Conservation (phyloP, 2,329 filamentous ascomycete species). For the Achaetomium macrosporum region DNA sequence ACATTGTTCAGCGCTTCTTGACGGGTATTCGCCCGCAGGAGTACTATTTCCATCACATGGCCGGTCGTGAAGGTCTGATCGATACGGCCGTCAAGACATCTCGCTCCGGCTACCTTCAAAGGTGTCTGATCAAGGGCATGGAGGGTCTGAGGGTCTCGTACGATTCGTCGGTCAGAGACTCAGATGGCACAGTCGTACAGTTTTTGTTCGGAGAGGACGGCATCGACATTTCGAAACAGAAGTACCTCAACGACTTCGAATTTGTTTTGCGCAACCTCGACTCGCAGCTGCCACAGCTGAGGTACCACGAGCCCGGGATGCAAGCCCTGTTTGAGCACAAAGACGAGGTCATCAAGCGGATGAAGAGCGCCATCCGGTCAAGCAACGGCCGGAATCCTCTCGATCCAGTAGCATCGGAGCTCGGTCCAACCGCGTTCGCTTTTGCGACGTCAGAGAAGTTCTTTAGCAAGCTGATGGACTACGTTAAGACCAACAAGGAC, state of each 20-base stretch:
- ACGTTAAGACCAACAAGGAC: slow-evolving; percentile 70
- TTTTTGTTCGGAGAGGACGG: slow-evolving; percentile 97
- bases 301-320: slow-evolving; percentile 50
- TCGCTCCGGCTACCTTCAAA: slow-evolving; percentile 89
- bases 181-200: slow-evolving; percentile 88
- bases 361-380: slow-evolving; percentile 76
- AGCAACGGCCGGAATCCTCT: slow-evolving; percentile 54
- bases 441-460: slow-evolving; percentile 90
- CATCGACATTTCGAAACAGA: slow-evolving; percentile 88
- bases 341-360: slow-evolving; percentile 63
- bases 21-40: slow-evolving; percentile 96
- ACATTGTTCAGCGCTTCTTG: slow-evolving; percentile 93
- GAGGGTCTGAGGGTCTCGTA: slow-evolving; percentile 90
- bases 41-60: slow-evolving; percentile 99
- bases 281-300: slow-evolving; percentile 72
- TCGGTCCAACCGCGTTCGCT: slow-evolving; percentile 69
- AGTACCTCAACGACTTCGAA: slow-evolving; percentile 82
- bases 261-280: slow-evolving; percentile 83
- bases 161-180: slow-evolving; percentile 88
- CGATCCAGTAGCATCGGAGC: slow-evolving; percentile 69
- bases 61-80: slow-evolving; percentile 93
- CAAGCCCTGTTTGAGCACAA: slow-evolving; percentile 46
- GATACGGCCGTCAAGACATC: slow-evolving; percentile 99
- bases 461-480: slow-evolving; percentile 64
- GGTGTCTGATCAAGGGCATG: slow-evolving; percentile 98